Evolutionary conservation across 140 eudicot genomes (phyloP), one percentile per base, ranked within the genome.

Genomic region (Ambrosia hybrid): DNA sequence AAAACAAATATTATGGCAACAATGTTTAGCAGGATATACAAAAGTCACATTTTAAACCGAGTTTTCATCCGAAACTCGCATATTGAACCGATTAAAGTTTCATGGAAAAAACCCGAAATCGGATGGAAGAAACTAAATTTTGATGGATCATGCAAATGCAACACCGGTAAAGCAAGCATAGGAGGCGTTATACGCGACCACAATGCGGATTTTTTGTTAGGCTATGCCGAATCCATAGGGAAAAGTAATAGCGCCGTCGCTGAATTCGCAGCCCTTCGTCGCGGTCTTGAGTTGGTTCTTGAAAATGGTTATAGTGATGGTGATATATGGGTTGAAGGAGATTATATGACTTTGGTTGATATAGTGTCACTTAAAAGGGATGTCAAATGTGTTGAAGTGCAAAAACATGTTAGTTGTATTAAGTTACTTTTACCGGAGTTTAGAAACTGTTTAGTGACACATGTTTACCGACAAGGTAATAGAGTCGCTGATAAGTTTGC

Each of bases 71-170:
- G 97, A 55, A 81, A 79, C 64, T 82, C 14, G 5, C 79, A 86
- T 79, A 86, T 80, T 51, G 78, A 86, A 67, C 83, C 86, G 2
- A 73, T 86, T 9, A 67, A 73, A 45, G 87, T 90, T 72, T 72
- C 86, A 67, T 94, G 97, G 99, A 68, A 76, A 63, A 94, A 76
- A 71, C 99, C 97, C 1, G 79, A 83, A 43, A 51, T 51, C 0
- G 99, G 99, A 12, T 90, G 97, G 96, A 86, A 91, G 3, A 94
- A 94, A 69, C 21, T 94, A 13, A 94, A 94, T 81, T 94, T 80
- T 36, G 99, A 94, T 26, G 97, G 97, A 14, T 94, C 99, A 10
- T 86, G 88, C 86, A 94, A 90, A 65, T 80, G 82, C 30, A 80
- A 81, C 70, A 90, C 90, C 0, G 95, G 99, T 45, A 82, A 79